phyloP scores from a whole-genome alignment of 176 grass and related monocot species.

The Oryza meyeriana region DNA sequence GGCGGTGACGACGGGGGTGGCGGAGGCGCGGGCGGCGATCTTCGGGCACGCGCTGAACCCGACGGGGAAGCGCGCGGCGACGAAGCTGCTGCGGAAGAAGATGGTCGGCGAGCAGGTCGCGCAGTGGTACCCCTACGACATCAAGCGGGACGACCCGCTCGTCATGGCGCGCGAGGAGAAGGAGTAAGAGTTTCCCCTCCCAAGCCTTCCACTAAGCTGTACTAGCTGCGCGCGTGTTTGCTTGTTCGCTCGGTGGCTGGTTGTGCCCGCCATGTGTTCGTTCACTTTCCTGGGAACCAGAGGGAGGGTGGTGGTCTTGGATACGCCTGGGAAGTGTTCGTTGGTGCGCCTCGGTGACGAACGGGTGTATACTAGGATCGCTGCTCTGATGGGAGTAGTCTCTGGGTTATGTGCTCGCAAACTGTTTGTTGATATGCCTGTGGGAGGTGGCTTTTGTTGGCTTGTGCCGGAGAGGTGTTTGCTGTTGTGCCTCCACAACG shows the following conservation, averaged over 20 bases:
- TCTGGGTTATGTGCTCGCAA: not conserved
- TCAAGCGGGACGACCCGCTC: constrained; percentile 60
- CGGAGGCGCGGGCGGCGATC: constrained; percentile 57
- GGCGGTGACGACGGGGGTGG: constrained; percentile 42
- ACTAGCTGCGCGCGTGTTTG: not conserved
- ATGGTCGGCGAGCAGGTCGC: constrained; percentile 62
- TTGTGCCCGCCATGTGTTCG: constrained; percentile 1
- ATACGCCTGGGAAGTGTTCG: not conserved
- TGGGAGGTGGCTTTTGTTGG: not conserved
- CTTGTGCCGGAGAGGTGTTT: not conserved
- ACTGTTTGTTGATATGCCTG: not conserved
- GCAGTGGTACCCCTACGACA: constrained; percentile 76
- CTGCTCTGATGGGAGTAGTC: not conserved
- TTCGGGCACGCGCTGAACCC: constrained; percentile 68
- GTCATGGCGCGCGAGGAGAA: constrained; percentile 68
- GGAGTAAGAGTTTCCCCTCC: constrained; percentile 41
- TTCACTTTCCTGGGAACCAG: not conserved
- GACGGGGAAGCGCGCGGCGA: constrained; percentile 57
- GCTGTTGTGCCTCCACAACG: not conserved
- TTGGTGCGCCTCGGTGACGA: not conserved
- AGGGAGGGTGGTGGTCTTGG: too few relatives aligned
- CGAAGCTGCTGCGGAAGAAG: constrained; percentile 74
- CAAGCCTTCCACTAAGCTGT: not conserved
- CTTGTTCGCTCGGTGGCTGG: not conserved
- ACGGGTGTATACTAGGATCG: not conserved